These are phyloP conservation scores for Boeremia exigua DNA, from an alignment of 2,329 filamentous ascomycete genomes.

Conservation along the genomic window DNA sequence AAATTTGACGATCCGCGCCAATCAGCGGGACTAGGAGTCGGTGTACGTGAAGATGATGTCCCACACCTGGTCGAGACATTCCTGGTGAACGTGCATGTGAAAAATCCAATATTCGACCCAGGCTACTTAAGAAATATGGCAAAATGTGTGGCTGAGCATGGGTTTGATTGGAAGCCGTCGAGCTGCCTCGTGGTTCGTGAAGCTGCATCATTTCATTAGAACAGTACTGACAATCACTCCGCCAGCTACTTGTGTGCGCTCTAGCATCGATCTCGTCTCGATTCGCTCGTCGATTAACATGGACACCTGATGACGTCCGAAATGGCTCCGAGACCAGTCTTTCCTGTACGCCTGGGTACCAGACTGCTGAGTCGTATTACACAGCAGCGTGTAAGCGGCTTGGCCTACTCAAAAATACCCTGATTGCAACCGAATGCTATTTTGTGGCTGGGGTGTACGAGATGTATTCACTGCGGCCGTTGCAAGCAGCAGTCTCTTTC, in stretches of 20 bases:
- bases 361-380: slow-evolving; percentile 37
- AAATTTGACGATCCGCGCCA: slow-evolving; percentile 6
- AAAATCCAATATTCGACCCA: slow-evolving; percentile 43
- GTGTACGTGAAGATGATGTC: slow-evolving; percentile 38
- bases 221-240: not conserved
- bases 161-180: slow-evolving; percentile 36
- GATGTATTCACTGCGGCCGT: slow-evolving; percentile 43
- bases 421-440: slow-evolving; percentile 40
- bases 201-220: not conserved
- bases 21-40: slow-evolving; percentile 1
- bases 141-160: slow-evolving; percentile 28
- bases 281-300: slow-evolving; percentile 29
- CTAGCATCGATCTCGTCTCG: slow-evolving; percentile 38
- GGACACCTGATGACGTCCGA: not conserved
- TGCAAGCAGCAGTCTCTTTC: slow-evolving; percentile 41
- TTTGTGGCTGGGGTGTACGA: slow-evolving; percentile 45
- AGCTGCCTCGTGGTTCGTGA: slow-evolving; percentile 41
- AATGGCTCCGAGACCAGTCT: slow-evolving; percentile 7
- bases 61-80: slow-evolving; percentile 34
- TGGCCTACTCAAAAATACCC: slow-evolving; percentile 35
- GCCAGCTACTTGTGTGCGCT: slow-evolving; percentile 42
- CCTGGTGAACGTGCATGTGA: slow-evolving; percentile 42
- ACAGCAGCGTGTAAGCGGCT: slow-evolving; percentile 40
- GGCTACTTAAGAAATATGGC: slow-evolving; percentile 29
- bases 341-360: slow-evolving; percentile 21